phyloP scores from a whole-genome alignment of 1,139 yeast genomes.

The Geotrichum histeridarum region DNA sequence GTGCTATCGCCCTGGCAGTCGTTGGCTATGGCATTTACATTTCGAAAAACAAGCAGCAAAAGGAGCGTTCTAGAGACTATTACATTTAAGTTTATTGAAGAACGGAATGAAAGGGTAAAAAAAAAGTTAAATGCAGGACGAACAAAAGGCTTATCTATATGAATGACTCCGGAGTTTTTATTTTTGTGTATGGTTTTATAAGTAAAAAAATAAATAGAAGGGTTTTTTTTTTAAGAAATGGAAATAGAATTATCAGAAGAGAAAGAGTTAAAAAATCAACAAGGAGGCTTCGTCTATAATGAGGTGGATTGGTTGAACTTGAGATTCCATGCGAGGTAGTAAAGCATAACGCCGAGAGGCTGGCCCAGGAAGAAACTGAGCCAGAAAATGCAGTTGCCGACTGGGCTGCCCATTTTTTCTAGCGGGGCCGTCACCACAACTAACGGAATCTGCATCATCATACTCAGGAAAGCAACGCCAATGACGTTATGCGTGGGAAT shows the following conservation, averaged over 20 bases:
- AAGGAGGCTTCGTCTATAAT: background rate
- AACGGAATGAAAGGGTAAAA: background rate
- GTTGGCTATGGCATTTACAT: conserved; percentile 47
- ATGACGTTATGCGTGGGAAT: conserved; percentile 45
- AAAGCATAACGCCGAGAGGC: conserved; percentile 43
- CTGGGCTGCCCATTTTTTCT: conserved; percentile 39
- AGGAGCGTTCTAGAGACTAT: conserved; percentile 8
- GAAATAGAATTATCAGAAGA: background rate
- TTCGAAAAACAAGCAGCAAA: conserved; percentile 36
- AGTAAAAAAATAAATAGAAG: too few species aligned
- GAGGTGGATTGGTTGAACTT: conserved; percentile 24
- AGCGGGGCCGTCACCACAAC: conserved; percentile 40
- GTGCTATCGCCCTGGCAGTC: conserved; percentile 42
- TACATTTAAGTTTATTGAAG: conserved; percentile 1
- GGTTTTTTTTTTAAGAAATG: background rate
- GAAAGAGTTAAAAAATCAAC: too few species aligned
- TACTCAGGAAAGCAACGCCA: conserved; percentile 44
- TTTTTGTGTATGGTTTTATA: background rate
- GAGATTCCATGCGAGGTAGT: conserved; percentile 44
- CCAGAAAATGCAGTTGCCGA: conserved; percentile 48
- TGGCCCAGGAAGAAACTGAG: conserved; percentile 44
- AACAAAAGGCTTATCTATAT: background rate
- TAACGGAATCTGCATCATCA: conserved; percentile 43
- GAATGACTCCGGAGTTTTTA: background rate
- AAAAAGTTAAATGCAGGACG: background rate